Evolutionary conservation across 1,284 basidiomycete genomes (phyloP).

Genomic region (Entoloma clypeatum): DNA sequence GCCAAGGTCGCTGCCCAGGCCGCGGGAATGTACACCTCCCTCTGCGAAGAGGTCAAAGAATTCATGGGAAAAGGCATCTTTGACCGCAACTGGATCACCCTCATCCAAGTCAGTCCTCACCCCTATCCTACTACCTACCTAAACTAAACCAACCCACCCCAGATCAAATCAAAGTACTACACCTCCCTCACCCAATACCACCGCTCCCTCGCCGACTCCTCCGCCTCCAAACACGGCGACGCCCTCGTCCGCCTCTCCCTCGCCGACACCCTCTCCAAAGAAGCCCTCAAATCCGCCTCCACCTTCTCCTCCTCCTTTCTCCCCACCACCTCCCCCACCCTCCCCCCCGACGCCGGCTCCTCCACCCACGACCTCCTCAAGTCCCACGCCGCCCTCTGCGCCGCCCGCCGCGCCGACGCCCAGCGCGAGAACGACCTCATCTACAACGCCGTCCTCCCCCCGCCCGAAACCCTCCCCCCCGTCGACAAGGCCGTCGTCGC

Average conservation of each 20-base stretch:
- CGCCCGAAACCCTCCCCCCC: slow-evolving; percentile 73
- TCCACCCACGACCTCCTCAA: slow-evolving; percentile 83
- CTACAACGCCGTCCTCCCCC: slow-evolving; percentile 91
- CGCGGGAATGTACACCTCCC: slow-evolving; percentile 73
- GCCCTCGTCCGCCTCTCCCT: slow-evolving; percentile 79
- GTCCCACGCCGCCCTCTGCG: slow-evolving; percentile 74
- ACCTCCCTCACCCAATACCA: slow-evolving; percentile 86
- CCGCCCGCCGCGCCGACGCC: slow-evolving; percentile 74
- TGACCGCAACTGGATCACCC: slow-evolving; percentile 90
- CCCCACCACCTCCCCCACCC: slow-evolving; percentile 70
- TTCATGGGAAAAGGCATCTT: slow-evolving; percentile 95
- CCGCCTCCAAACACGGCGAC: slow-evolving; percentile 81
- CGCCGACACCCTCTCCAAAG: slow-evolving; percentile 82
- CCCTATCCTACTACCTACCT: background rate
- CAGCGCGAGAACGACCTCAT: slow-evolving; percentile 95
- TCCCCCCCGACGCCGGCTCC: slow-evolving; percentile 84
- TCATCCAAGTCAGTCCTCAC: slow-evolving; percentile 63
- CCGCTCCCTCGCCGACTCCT: slow-evolving; percentile 75
- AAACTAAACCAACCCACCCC: slow-evolving; percentile 9
- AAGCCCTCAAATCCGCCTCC: slow-evolving; percentile 69
- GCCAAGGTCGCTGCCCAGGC: slow-evolving; percentile 86
- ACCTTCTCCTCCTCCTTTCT: slow-evolving; percentile 76
- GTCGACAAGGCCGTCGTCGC: slow-evolving; percentile 82
- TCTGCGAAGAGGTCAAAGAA: slow-evolving; percentile 91
- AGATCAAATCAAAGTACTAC: slow-evolving; percentile 93